Percentiles rank a stretch among this genome's conserved stretches.
Evolutionary conservation across 2,329 filamentous ascomycete species (phyloP).

Genomic region (Alternaria brassicicola): DNA sequence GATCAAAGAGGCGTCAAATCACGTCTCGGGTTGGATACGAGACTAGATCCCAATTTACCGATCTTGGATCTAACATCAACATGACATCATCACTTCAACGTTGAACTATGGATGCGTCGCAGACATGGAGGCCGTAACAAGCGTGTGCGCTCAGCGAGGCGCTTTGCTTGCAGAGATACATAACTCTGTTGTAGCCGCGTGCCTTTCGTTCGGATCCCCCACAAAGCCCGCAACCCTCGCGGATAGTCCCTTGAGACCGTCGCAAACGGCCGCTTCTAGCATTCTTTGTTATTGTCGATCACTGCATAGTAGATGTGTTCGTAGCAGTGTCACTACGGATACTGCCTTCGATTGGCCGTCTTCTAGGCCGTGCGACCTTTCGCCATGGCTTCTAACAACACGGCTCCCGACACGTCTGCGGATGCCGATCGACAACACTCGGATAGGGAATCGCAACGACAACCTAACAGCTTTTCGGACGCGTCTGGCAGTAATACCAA

Average conservation of each 20-base stretch:
- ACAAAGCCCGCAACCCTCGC: slow-evolving; percentile 2
- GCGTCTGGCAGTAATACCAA: slow-evolving; percentile 2
- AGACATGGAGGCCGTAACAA: slow-evolving; percentile 15
- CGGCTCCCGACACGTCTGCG: slow-evolving; percentile 42
- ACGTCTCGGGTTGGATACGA: slow-evolving; percentile 21
- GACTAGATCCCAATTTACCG: slow-evolving; percentile 11
- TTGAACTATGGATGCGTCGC: slow-evolving; percentile 11
- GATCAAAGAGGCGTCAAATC: slow-evolving; percentile 11
- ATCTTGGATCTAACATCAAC: slow-evolving; percentile 1
- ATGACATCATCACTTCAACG: slow-evolving; percentile 32
- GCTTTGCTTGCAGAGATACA: neutral
- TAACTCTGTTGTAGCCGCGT: neutral
- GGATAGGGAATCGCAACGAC: slow-evolving; percentile 26
- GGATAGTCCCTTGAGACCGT: neutral
- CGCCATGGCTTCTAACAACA: slow-evolving; percentile 39
- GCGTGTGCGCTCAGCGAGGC: slow-evolving; percentile 8
- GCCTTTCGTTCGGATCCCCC: neutral
- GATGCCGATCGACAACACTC: slow-evolving; percentile 32
- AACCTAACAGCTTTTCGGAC: slow-evolving; percentile 6
- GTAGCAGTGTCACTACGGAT: neutral
- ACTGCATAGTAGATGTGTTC: neutral
- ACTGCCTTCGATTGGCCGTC: neutral
- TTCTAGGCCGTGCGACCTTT: slow-evolving; percentile 4
- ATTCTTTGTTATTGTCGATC: neutral
- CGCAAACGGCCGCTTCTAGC: slow-evolving; percentile 1